Evolutionary conservation across 2,329 filamentous ascomycete genomes (phyloP).

Genomic region (Pseudocercospora musae): DNA sequence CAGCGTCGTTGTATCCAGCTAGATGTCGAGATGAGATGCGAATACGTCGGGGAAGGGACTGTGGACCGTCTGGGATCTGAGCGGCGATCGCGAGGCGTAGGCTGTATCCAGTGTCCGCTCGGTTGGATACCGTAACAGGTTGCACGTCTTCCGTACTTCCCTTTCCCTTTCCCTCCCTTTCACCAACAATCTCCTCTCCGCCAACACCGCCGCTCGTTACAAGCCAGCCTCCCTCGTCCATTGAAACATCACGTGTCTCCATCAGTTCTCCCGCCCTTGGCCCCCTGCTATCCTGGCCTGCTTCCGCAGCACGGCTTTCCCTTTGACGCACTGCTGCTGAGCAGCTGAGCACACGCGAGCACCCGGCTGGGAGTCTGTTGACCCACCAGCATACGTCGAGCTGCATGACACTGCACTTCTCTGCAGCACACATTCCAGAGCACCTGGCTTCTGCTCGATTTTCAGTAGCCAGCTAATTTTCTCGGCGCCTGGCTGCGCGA

Average conservation of each 20-base stretch:
- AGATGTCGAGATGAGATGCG: no score
- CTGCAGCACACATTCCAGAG: slow-evolving; percentile 1
- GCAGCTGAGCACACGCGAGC: neutral
- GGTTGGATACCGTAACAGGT: neutral
- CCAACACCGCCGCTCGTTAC: neutral
- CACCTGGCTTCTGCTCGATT: slow-evolving; percentile 1
- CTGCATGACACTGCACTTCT: neutral
- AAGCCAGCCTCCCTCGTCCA: neutral
- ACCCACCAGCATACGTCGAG: slow-evolving; percentile 2
- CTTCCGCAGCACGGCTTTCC: neutral
- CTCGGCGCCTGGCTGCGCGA: slow-evolving; percentile 3
- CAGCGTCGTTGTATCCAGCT: no score
- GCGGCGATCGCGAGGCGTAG: neutral
- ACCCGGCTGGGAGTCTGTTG: neutral
- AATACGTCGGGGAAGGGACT: neutral
- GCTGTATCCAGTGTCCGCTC: neutral
- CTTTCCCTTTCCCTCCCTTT: neutral
- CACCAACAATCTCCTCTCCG: neutral
- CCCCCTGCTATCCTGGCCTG: neutral
- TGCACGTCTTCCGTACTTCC: neutral
- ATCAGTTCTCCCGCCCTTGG: neutral
- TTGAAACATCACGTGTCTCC: neutral
- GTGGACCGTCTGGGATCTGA: neutral
- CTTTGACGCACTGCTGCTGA: neutral
- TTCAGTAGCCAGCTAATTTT: neutral